A percentile compares a stretch with the other conserved stretches of the same genome.
phyloP scores from a whole-genome alignment of 2,329 filamentous ascomycete genomes.

The Fusarium proliferatum region DNA sequence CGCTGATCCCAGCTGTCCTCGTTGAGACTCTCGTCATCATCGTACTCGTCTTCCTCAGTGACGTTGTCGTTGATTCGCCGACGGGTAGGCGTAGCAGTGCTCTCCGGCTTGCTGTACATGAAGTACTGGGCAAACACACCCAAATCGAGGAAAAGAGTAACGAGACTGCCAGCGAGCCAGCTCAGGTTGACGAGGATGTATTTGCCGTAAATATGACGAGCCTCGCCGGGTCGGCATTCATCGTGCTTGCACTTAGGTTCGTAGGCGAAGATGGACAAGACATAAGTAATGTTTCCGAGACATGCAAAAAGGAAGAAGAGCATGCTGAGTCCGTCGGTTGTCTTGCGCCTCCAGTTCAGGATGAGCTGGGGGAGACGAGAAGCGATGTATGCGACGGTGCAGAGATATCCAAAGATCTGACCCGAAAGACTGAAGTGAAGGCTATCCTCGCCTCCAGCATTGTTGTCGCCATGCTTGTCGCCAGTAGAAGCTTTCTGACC shows the following conservation, averaged over 20 bases:
- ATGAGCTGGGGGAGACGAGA: slow-evolving; percentile 90
- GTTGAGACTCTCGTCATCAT: slow-evolving; percentile 39
- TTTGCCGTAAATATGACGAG: slow-evolving; percentile 72
- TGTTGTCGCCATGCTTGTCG: slow-evolving; percentile 54
- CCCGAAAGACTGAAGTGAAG: slow-evolving; percentile 80
- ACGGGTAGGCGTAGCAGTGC: slow-evolving; percentile 34
- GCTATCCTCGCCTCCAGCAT: slow-evolving; percentile 56
- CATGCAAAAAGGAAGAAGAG: slow-evolving; percentile 98
- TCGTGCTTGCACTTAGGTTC: slow-evolving; percentile 73
- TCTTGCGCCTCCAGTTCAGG: slow-evolving; percentile 91
- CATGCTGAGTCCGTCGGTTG: slow-evolving; percentile 91
- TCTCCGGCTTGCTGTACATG: slow-evolving; percentile 72
- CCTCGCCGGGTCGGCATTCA: slow-evolving; percentile 74
- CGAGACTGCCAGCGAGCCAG: slow-evolving; percentile 90
- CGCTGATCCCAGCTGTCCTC: slow-evolving; percentile 54
- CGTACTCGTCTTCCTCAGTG: slow-evolving; percentile 46
- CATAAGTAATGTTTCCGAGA: slow-evolving; percentile 93
- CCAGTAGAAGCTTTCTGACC: slow-evolving; percentile 53
- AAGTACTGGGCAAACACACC: slow-evolving; percentile 94
- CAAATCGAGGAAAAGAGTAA: slow-evolving; percentile 86
- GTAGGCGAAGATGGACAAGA: slow-evolving; percentile 90
- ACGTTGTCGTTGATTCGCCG: slow-evolving; percentile 14
- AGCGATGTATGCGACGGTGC: slow-evolving; percentile 87
- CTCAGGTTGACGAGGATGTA: slow-evolving; percentile 92
- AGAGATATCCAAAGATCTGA: slow-evolving; percentile 94